Evolutionary conservation across 2,329 filamentous ascomycete genomes (phyloP).

Genomic region (Pezicula neosporulosa): DNA sequence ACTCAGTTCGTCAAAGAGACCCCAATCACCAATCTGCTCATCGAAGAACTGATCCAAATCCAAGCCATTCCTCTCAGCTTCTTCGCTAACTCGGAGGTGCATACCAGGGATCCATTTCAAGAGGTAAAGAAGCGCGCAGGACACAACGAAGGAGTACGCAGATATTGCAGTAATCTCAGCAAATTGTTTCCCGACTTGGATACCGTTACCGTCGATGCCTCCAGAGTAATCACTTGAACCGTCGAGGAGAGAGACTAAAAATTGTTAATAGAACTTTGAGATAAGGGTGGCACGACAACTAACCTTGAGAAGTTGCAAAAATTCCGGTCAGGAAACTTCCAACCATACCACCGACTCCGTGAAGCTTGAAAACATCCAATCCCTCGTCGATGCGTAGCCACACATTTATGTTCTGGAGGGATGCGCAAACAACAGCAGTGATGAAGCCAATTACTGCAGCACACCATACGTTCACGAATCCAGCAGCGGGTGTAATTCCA

Average conservation of each 20-base stretch:
- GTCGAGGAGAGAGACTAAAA: slow-evolving; percentile 46
- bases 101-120: slow-evolving; percentile 56
- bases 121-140: slow-evolving; percentile 48
- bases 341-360: slow-evolving; percentile 55
- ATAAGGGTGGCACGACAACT: slow-evolving; percentile 5
- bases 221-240: slow-evolving; percentile 39
- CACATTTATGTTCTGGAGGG: slow-evolving; percentile 45
- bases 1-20: slow-evolving; percentile 21
- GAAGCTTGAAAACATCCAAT: slow-evolving; percentile 57
- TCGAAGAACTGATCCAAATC: slow-evolving; percentile 47
- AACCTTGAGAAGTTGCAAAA: slow-evolving; percentile 41
- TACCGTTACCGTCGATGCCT: slow-evolving; percentile 47
- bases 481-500: slow-evolving; percentile 55
- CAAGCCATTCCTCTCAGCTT: slow-evolving; percentile 50
- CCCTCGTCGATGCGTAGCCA: slow-evolving; percentile 53
- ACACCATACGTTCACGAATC: slow-evolving; percentile 49
- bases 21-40: slow-evolving; percentile 36
- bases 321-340: slow-evolving; percentile 55
- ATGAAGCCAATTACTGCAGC: slow-evolving; percentile 49
- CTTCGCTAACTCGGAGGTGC: slow-evolving; percentile 50
- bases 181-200: slow-evolving; percentile 54
- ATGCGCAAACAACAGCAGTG: slow-evolving; percentile 44
- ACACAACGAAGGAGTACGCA: slow-evolving; percentile 50
- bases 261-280: not conserved
- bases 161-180: slow-evolving; percentile 54